Evolutionary conservation across 139 green algal genomes (phyloP).

Genomic region (Closterium sp.): DNA sequence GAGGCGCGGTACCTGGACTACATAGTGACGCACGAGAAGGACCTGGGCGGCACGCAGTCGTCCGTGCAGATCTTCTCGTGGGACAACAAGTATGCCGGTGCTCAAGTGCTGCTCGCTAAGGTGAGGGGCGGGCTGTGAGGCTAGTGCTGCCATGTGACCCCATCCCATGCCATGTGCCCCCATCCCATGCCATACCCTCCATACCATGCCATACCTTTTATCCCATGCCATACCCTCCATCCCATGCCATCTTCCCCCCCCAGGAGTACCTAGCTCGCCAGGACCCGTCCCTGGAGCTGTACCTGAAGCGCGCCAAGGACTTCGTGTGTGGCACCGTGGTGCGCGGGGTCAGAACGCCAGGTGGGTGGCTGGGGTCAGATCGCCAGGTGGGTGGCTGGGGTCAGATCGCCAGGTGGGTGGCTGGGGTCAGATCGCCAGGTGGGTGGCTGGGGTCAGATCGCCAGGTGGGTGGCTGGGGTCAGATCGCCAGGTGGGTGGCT

Average conservation of each 20-base stretch:
- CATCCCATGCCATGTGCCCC: background rate
- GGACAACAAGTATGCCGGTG: conserved; percentile 39
- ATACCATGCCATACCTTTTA: background rate
- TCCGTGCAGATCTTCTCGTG: conserved; percentile 15
- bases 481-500: too few species aligned
- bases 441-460: too few species aligned
- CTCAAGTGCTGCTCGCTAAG: conserved; percentile 19
- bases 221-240: background rate
- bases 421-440: too few species aligned
- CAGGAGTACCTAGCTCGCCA: background rate
- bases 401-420: too few species aligned
- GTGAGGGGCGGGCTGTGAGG: background rate
- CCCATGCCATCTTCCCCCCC: background rate
- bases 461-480: too few species aligned
- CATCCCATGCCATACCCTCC: background rate
- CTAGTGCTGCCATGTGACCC: too few species aligned
- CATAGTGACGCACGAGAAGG: background rate
- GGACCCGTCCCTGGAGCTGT: background rate
- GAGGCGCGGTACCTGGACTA: conserved; percentile 19
- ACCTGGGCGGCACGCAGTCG: conserved; percentile 3
- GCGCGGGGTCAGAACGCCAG: background rate
- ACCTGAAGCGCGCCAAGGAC: conserved; percentile 6
- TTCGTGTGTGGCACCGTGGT: background rate
- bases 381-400: too few species aligned
- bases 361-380: too few species aligned